Percentiles rank a stretch among this genome's conserved stretches.
These are phyloP conservation scores for Sphaerostilbella broomeana DNA, from an alignment of 2,329 filamentous ascomycete species.

Conservation along the genomic window DNA sequence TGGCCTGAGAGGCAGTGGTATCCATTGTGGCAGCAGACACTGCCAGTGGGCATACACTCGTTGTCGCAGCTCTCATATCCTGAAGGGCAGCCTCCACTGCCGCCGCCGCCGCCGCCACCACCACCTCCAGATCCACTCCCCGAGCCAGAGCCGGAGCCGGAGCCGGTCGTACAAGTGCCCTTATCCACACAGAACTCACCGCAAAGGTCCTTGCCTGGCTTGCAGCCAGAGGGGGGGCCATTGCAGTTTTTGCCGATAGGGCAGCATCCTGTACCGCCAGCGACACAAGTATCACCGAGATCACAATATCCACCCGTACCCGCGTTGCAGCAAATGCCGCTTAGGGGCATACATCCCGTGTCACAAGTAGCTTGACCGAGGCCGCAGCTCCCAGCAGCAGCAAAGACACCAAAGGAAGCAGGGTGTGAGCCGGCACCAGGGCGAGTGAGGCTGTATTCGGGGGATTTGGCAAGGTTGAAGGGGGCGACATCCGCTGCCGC, in stretches of 20 bases:
- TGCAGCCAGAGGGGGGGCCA: slow-evolving; percentile 6
- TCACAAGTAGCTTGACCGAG: slow-evolving; percentile 23
- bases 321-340: slow-evolving; percentile 23
- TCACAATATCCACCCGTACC: slow-evolving; percentile 13
- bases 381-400: slow-evolving; percentile 17
- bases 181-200: slow-evolving; percentile 12
- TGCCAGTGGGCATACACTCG: slow-evolving; percentile 18
- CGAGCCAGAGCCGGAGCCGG: slow-evolving; percentile 9
- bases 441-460: slow-evolving; percentile 12
- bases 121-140: slow-evolving; percentile 15
- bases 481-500: slow-evolving; percentile 13
- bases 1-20: slow-evolving; percentile 17
- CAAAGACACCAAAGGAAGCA: slow-evolving; percentile 16
- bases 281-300: slow-evolving; percentile 8
- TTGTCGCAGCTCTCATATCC: slow-evolving; percentile 13
- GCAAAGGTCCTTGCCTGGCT: slow-evolving; percentile 16
- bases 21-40: slow-evolving; percentile 19
- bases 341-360: slow-evolving; percentile 24
- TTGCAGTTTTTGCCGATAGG: slow-evolving; percentile 21
- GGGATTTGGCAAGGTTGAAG: slow-evolving; percentile 4
- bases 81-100: slow-evolving; percentile 4
- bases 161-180: slow-evolving; percentile 14
- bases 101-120: slow-evolving; percentile 5
- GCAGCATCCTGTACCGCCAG: slow-evolving; percentile 28
- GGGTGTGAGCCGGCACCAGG: slow-evolving; percentile 8